Base-by-base conservation (phyloP, 495 filamentous ascomycete genomes). In the Aspergillus biplanus region DNA sequence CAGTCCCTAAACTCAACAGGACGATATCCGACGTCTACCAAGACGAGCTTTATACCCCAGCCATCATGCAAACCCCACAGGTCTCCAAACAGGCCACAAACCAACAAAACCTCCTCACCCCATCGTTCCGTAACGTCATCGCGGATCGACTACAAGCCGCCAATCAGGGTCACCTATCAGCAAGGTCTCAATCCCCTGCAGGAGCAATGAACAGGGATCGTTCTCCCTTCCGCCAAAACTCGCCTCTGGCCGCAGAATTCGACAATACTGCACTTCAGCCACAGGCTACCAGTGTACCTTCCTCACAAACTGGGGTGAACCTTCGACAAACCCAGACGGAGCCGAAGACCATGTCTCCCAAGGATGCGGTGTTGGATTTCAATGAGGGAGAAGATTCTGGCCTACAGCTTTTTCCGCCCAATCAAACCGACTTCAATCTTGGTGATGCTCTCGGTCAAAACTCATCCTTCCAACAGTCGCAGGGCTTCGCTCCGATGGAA, bases 331-430 rank as follows among this genome's bases (percentile, higher is more conserved):
- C 63, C 47, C 69, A 69, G 33, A 62, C 58, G 7, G 63, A 87
- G 12, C 87, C 91, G 0, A 91, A 91, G 71, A 97, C 96, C 6
- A 97, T 99, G 56, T 99, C 95, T 13, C 95, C 95, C 34, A 96
- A 97, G 80, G 95, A 98, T 69, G 92, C 93, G 5, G 72, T 94
- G 62, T 79, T 96, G 31, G 94, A 97, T 32, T 97, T 92, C 72
- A 82, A 89, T 59, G 90, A 93, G 48, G 75, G 83, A 7, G 89
- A 89, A 0, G 89, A 90, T 57, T 77, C 84, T 7, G 83, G 84
- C 60, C 83, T 89, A 65, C 86, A 91, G 39, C 56, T 96, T 34
- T 93, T 93, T 75, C 86, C 90, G 72, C 71, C 72, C 65, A 83
- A 70, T 46, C 75, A 75, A 54, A 56, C 61, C 53, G 78, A 82